Evolutionary conservation across 768 basidiomycete species (phyloP).

Genomic region (Hypholoma sublateritium): DNA sequence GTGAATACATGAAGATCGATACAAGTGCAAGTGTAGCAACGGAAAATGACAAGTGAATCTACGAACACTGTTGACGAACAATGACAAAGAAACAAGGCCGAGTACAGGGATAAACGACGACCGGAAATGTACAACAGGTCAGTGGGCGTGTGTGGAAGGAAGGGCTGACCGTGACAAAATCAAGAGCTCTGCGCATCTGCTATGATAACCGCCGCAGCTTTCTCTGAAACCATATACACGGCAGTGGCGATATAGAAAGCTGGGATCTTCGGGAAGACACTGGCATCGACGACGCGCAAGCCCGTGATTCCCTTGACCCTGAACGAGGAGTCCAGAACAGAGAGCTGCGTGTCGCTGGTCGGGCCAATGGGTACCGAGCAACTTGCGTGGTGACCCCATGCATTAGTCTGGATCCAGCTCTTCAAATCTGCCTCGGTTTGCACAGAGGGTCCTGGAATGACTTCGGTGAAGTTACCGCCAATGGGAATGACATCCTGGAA

Average conservation of each 20-base stretch:
- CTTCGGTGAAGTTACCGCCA: neutral
- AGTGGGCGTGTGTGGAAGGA: too few species aligned
- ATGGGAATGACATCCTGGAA: neutral
- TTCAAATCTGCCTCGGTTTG: neutral
- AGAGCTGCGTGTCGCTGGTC: neutral
- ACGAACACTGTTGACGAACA: too few species aligned
- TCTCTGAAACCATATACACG: constrained; percentile 2
- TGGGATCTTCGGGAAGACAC: constrained; percentile 5
- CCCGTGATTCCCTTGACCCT: neutral
- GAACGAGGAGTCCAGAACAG: neutral
- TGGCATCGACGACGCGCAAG: constrained; percentile 4
- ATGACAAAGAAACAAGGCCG: too few species aligned
- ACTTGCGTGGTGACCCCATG: constrained; percentile 4
- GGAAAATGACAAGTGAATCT: too few species aligned
- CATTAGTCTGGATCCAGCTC: constrained; percentile 3
- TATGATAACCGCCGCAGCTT: constrained; percentile 2
- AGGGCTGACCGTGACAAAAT: too few species aligned
- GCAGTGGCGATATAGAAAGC: neutral
- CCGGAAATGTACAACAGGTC: too few species aligned
- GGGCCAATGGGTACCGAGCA: constrained; percentile 3
- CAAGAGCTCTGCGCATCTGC: neutral
- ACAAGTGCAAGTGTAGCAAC: too few species aligned
- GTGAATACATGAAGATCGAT: too few species aligned
- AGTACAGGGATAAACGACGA: too few species aligned
- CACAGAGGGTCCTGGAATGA: neutral